Percentiles rank a stretch among this genome's conserved stretches.
These are phyloP conservation scores for Ogataea degrootiae DNA, from an alignment of 805 yeast species.

Conservation along the genomic window DNA sequence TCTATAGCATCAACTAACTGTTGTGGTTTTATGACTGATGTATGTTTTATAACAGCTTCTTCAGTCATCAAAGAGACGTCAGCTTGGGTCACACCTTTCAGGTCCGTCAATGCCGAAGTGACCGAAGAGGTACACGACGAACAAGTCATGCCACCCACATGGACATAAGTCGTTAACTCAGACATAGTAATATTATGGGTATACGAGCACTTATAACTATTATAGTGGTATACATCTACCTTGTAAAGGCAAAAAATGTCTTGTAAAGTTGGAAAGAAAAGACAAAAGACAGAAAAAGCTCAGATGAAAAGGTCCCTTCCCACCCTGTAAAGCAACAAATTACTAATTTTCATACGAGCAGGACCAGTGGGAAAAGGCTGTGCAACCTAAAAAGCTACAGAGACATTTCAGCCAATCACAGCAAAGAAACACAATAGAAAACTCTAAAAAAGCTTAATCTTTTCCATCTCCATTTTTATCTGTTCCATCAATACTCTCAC, in stretches of 20 bases:
- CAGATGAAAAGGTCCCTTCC: no score
- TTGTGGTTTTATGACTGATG: constrained; percentile 25
- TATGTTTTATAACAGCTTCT: constrained; percentile 56
- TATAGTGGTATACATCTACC: no score
- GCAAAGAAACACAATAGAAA: background rate
- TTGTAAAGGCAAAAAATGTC: no score
- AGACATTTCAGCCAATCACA: background rate
- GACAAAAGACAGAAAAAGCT: no score
- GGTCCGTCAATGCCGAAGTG: constrained; percentile 26
- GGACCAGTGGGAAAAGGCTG: background rate
- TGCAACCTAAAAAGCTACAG: background rate
- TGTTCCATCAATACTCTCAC: background rate
- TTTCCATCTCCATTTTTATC: background rate
- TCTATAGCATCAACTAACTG: constrained; percentile 54
- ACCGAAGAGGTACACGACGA: constrained; percentile 76
- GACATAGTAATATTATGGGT: constrained; percentile 1
- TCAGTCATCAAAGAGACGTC: constrained; percentile 75
- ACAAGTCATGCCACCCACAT: constrained; percentile 83
- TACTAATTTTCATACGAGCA: no score
- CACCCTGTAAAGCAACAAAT: no score
- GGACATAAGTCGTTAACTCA: constrained; percentile 13
- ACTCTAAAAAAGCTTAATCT: background rate
- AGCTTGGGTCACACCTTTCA: constrained; percentile 32
- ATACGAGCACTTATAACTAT: background rate
- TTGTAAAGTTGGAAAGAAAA: no score